phyloP scores from a whole-genome alignment of 106 monocot genomes.

The Dendrobium huoshanense region DNA sequence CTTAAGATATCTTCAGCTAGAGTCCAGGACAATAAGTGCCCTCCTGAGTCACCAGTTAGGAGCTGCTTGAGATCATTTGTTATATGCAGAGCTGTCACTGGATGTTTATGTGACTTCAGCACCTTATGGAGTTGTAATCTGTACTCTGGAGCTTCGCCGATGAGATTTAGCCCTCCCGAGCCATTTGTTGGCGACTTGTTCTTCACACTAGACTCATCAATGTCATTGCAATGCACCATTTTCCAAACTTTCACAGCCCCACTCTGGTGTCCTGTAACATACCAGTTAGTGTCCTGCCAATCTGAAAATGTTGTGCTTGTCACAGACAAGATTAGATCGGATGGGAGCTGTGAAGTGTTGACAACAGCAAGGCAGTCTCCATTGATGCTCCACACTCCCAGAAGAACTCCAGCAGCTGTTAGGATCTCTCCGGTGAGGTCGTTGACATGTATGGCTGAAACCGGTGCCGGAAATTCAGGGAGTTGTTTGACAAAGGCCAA shows the following conservation, averaged over 20 bases:
- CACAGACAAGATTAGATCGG: slow-evolving; percentile 75
- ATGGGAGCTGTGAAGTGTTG: slow-evolving; percentile 91
- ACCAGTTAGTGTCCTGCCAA: slow-evolving; percentile 91
- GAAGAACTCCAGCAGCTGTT: slow-evolving; percentile 80
- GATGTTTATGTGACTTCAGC: slow-evolving; percentile 77
- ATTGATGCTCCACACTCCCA: slow-evolving; percentile 93
- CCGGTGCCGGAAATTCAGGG: slow-evolving; percentile 66
- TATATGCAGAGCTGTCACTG: slow-evolving; percentile 79
- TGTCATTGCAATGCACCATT: slow-evolving; percentile 58
- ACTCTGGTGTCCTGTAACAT: slow-evolving; percentile 92
- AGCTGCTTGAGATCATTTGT: slow-evolving; percentile 76
- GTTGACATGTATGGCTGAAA: slow-evolving; percentile 83
- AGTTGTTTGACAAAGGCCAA: slow-evolving; percentile 84
- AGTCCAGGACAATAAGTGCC: slow-evolving; percentile 80
- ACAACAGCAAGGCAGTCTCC: slow-evolving; percentile 89
- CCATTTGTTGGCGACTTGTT: slow-evolving; percentile 19
- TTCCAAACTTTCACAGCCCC: slow-evolving; percentile 98
- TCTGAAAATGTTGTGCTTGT: slow-evolving; percentile 54
- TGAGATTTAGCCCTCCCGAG: slow-evolving; percentile 23
- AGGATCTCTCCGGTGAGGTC: slow-evolving; percentile 81
- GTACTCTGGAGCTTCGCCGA: slow-evolving; percentile 50
- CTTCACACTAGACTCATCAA: slow-evolving; percentile 25
- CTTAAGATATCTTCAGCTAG: slow-evolving; percentile 62
- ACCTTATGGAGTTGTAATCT: slow-evolving; percentile 63
- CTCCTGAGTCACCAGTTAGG: slow-evolving; percentile 68